Percentiles rank a stretch among this genome's conserved stretches.
Conservation (phyloP, 2,329 filamentous ascomycete genomes). For the Trichoderma polysporum region DNA sequence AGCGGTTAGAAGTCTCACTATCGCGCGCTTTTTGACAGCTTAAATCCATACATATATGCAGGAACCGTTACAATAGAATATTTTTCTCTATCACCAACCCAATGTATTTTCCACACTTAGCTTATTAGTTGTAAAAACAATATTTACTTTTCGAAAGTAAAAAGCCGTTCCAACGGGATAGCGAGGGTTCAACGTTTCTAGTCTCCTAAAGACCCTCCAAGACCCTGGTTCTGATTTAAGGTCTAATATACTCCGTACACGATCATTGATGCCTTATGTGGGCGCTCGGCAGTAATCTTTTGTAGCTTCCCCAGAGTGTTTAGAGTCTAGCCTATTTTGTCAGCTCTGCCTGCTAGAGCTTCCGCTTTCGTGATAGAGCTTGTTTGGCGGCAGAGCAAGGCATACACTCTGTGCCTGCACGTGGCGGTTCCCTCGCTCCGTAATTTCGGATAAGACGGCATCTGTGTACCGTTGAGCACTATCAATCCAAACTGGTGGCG, state of each 20-base stretch:
- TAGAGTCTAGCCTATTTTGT: conserved; percentile 12
- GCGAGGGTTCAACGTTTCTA: neutral
- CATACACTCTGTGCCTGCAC: neutral
- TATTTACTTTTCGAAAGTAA: neutral
- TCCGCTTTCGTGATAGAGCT: conserved; percentile 10
- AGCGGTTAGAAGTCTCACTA: neutral
- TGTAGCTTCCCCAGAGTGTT: neutral
- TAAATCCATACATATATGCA: neutral
- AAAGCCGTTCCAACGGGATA: neutral
- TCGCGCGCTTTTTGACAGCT: neutral
- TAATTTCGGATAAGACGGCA: conserved; percentile 18
- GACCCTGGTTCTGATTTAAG: neutral
- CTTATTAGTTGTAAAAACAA: neutral
- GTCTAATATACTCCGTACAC: neutral
- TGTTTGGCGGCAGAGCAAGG: neutral
- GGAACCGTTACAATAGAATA: neutral
- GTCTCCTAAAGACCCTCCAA: neutral
- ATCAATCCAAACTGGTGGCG: neutral
- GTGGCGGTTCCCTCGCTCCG: neutral
- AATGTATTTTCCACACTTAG: neutral
- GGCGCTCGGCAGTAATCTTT: neutral
- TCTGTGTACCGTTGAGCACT: neutral
- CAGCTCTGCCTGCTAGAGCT: conserved; percentile 3
- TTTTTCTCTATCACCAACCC: neutral
- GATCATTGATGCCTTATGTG: neutral